phyloP scores from a whole-genome alignment of 2,329 filamentous ascomycete species.

The Talaromyces amestolkiae region DNA sequence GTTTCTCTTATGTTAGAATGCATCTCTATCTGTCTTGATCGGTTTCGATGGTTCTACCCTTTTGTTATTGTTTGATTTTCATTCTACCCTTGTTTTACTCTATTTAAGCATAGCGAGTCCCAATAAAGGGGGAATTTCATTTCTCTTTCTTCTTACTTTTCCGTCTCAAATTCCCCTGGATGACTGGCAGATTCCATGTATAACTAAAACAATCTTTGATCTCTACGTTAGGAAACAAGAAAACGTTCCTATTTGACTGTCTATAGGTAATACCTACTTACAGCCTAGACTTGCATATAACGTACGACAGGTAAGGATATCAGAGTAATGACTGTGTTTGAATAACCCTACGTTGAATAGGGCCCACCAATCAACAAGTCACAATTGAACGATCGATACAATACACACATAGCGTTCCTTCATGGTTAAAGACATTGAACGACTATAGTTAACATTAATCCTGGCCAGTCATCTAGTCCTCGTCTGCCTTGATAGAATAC shows the following conservation, averaged over 20 bases:
- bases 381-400: background rate
- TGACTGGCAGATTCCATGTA: background rate
- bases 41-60: constrained; percentile 20
- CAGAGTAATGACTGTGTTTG: background rate
- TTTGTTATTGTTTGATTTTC: constrained; percentile 25
- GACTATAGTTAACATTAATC: background rate
- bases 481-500: background rate
- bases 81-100: constrained; percentile 25
- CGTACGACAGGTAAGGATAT: background rate
- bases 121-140: constrained; percentile 21
- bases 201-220: background rate
- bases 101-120: constrained; percentile 40
- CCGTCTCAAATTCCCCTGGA: background rate
- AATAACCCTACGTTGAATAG: background rate
- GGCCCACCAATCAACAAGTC: background rate
- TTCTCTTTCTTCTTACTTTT: background rate
- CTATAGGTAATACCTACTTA: background rate
- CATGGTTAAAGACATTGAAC: background rate
- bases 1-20: constrained; percentile 19
- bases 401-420: background rate
- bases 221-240: background rate
- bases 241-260: background rate
- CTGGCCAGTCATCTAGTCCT: background rate
- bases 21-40: constrained; percentile 21
- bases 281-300: background rate